Percentiles rank a stretch among this genome's conserved stretches.
These are phyloP conservation scores for Kwoniella europaea DNA, from an alignment of 768 basidiomycete genomes.

Conservation along the genomic window DNA sequence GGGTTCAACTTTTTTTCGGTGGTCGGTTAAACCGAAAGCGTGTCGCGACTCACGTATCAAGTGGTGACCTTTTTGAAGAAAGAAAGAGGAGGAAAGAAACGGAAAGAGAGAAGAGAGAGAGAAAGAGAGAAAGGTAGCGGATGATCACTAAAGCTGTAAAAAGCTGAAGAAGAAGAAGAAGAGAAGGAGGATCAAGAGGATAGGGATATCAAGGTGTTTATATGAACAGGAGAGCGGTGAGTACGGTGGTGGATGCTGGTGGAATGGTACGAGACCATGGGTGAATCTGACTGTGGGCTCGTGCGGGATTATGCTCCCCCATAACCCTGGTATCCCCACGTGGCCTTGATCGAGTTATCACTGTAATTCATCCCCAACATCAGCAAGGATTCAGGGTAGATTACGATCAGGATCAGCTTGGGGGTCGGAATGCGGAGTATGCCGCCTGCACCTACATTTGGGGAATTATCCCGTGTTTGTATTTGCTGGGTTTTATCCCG, in stretches of 20 bases:
- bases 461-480: not conserved
- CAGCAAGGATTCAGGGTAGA: constrained; percentile 9
- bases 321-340: not conserved
- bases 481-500: constrained; percentile 14
- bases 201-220: not conserved
- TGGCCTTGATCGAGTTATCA: not conserved
- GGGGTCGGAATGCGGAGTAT: not conserved
- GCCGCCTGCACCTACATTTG: not conserved
- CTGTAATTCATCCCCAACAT: constrained; percentile 12
- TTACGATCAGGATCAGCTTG: not conserved
- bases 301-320: not conserved
- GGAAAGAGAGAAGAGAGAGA: constrained; percentile 22
- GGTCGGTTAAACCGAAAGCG: constrained; percentile 18
- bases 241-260: constrained; percentile 3
- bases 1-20: not conserved
- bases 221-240: too few species aligned
- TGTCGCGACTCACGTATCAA: constrained; percentile 9
- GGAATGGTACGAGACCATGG: constrained; percentile 14
- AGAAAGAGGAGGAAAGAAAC: constrained; percentile 1
- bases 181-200: constrained; percentile 4
- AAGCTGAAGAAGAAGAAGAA: constrained; percentile 26
- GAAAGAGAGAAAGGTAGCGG: constrained; percentile 6
- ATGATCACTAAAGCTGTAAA: constrained; percentile 25
- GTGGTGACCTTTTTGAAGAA: constrained; percentile 3
- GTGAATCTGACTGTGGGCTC: not conserved